Evolutionary conservation across 2,329 filamentous ascomycete genomes (phyloP).

Genomic region (Cercospora beticola): DNA sequence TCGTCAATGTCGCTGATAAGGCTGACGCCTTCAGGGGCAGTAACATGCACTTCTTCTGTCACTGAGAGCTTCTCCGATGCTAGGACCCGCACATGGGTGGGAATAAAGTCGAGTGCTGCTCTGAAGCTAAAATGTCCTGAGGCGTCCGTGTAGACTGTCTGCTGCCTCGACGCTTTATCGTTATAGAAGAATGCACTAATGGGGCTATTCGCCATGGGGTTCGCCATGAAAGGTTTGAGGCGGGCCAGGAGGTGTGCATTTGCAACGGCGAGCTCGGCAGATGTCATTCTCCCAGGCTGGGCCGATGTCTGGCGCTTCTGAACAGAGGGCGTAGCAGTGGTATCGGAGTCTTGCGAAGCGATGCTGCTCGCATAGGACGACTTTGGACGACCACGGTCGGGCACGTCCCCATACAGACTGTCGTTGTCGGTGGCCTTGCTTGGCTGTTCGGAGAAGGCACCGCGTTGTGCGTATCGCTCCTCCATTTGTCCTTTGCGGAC

Average conservation of each 20-base stretch:
- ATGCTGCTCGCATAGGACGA: slow-evolving; percentile 26
- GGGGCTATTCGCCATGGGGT: slow-evolving; percentile 71
- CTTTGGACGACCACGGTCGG: slow-evolving; percentile 27
- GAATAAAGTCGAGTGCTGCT: slow-evolving; percentile 82
- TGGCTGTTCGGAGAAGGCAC: slow-evolving; percentile 70
- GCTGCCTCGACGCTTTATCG: slow-evolving; percentile 74
- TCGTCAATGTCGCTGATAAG: slow-evolving; percentile 98
- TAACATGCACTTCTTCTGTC: slow-evolving; percentile 74
- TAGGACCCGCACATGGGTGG: slow-evolving; percentile 82
- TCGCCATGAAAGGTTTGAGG: slow-evolving; percentile 85
- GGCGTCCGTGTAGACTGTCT: slow-evolving; percentile 81
- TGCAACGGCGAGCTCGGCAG: slow-evolving; percentile 72
- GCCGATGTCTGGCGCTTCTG: slow-evolving; percentile 53
- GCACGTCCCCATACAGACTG: slow-evolving; percentile 38
- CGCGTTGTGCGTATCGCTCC: slow-evolving; percentile 59
- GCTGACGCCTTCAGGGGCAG: slow-evolving; percentile 77
- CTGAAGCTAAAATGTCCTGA: slow-evolving; percentile 83
- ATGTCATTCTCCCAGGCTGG: slow-evolving; percentile 63
- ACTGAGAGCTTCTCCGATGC: slow-evolving; percentile 82
- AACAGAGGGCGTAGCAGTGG: slow-evolving; percentile 38
- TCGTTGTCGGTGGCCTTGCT: slow-evolving; percentile 48
- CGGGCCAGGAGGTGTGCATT: slow-evolving; percentile 87
- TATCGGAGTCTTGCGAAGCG: slow-evolving; percentile 28
- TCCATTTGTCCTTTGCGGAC: slow-evolving; percentile 71
- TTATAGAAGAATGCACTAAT: slow-evolving; percentile 97